These are phyloP conservation scores for Singerocomus inundabilis DNA, from an alignment of 1,284 basidiomycete species.

Conservation along the genomic window DNA sequence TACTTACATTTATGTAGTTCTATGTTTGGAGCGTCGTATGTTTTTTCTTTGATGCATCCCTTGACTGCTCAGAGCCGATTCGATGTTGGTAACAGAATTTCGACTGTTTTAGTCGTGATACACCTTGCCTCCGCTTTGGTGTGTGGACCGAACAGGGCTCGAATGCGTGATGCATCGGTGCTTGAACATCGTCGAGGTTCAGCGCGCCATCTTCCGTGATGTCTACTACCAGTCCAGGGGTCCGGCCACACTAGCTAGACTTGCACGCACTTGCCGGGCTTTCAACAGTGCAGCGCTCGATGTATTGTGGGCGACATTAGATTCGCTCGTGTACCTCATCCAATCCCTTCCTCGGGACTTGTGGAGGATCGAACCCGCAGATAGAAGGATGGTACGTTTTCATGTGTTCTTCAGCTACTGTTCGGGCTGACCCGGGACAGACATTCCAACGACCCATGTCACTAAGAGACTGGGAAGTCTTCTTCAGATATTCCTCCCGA, in stretches of 20 bases:
- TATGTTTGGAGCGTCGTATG: neutral
- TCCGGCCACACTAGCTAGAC: conserved; percentile 15
- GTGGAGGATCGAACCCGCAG: conserved; percentile 18
- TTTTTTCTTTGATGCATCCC: neutral
- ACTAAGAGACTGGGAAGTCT: conserved; percentile 28
- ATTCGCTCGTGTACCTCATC: conserved; percentile 22
- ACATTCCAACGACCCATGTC: conserved; percentile 28
- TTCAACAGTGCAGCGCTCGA: conserved; percentile 26
- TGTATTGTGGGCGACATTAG: conserved; percentile 23
- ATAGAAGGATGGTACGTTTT: conserved; percentile 17
- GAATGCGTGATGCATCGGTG: conserved; percentile 23
- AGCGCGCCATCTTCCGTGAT: conserved; percentile 22
- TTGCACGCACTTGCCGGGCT: conserved; percentile 29
- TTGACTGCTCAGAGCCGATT: neutral
- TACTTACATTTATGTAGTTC: conserved; percentile 27
- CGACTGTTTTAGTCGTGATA: neutral
- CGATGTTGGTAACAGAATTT: neutral
- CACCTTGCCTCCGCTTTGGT: neutral
- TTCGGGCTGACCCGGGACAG: conserved; percentile 15
- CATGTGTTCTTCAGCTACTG: neutral
- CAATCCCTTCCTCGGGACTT: conserved; percentile 28
- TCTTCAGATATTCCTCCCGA: conserved; percentile 27
- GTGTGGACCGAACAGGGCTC: neutral
- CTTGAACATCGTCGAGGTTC: conserved; percentile 27
- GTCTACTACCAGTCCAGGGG: conserved; percentile 3